Base-by-base conservation (phyloP, 495 filamentous ascomycete genomes). In the Neurospora sp. region DNA sequence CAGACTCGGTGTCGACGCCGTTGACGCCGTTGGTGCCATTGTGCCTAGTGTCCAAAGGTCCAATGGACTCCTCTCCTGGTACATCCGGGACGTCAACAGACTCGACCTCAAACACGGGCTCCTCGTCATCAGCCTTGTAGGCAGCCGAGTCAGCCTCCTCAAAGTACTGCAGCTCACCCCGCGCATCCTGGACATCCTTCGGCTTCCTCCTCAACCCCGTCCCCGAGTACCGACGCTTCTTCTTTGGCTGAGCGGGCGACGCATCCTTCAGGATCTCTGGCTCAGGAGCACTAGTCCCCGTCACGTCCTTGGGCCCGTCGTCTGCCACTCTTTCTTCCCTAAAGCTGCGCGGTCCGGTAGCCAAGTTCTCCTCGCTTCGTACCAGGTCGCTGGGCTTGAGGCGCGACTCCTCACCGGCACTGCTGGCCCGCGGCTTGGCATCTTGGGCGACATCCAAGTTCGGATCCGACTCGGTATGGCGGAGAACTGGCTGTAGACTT, bases 111-210 rank as follows among this genome's bases (percentile, higher is more conserved):
- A 65, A 65, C 53, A 65, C 44, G 3, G 31, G 8, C 42, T 71
- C 89, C 75, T 94, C 94, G 40, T 83, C 84, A 77, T 95, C 92
- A 16, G 89, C 92, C 74, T 91, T 90, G 81, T 97, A 96, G 7
- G 89, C 93, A 53, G 92, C 92, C 71, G 97, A 88, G 74, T 90
- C 87, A 20, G 85, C 84, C 71, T 88, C 93, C 75, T 94, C 93
- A 73, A 91, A 94, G 75, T 92, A 96, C 78, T 95, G 87, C 7
- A 97, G 84, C 61, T 91, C 88, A n/a, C 91, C 88, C 20, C 87
- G 84, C 22, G 87, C 83, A n/a, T 85, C 84, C 16, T 81, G 84
- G 12, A 94, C 87, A 72, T 90, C 90, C 68, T 83, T 81, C 20
- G 89, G 91, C 78, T 87, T 89, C 41, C 92, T 86, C 44, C 90